Base-by-base conservation (phyloP, 176 grass and related monocot species). In the Oryza coarctata region DNA sequence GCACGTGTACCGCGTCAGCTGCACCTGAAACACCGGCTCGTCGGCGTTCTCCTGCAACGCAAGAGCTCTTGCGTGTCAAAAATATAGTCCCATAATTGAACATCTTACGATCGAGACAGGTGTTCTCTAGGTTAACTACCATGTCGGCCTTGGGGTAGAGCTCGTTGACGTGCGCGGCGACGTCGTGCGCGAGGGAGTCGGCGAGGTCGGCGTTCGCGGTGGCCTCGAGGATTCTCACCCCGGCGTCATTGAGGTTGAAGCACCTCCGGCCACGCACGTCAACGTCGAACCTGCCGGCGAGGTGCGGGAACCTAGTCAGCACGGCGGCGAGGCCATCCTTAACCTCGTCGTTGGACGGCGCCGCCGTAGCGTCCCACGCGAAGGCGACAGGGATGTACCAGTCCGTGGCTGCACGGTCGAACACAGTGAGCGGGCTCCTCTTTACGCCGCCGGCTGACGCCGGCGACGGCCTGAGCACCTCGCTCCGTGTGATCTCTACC, bases 331-430 rank as follows among this genome's bases (percentile, higher is more conserved):
- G 68, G 29, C 85, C 90, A 0, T 69, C 66, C 43, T 60, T 82
- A 15, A 92, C 4, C 5, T 32, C 67, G 6, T 6, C 29, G 78
- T 88, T 86, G 43, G 34, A 3, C n/a, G 86, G 78, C 32, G 66
- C 74, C 29, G 63, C 70, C 9, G 81, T 71, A 3, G 73, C 58
- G 71, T 10, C 9, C 80, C 87, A 91, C 8, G 89, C 86, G 73
- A 78, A 91, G 36, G 85, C 45, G 29, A 58, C 28, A 2, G 86
- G 80, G 57, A 91, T 68, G 50, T 82, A 84, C 27, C 74, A 76
- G 81, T 88, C 65, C 6, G 74, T 85, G 3, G 86, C 45, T 29
- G 77, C 85, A 18, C 60, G 66, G 82, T 91, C 89, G 62, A 88
- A 88, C 1, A 49, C 28, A 6, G 72, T 84, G 31, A 91, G 86